These are phyloP conservation scores for Russula griseocarnosa DNA, from an alignment of 768 basidiomycete genomes.

Conservation along the genomic window DNA sequence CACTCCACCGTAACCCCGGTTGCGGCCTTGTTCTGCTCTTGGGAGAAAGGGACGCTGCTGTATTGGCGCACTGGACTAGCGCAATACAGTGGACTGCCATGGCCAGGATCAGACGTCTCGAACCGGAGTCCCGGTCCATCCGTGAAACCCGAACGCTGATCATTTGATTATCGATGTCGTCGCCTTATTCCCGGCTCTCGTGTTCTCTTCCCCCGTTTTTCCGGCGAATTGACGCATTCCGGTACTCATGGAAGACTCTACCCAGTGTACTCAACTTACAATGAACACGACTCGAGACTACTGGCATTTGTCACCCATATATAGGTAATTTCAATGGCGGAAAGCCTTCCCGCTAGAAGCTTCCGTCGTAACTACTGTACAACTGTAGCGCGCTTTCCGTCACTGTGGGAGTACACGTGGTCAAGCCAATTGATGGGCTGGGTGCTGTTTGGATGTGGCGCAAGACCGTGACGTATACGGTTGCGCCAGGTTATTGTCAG, in stretches of 20 bases:
- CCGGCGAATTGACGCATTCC: too few relatives aligned
- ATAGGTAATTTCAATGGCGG: not conserved
- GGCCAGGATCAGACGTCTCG: not conserved
- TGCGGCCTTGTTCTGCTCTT: too few relatives aligned
- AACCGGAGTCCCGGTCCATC: constrained; percentile 8
- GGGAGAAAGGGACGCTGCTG: not conserved
- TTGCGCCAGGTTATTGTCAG: not conserved
- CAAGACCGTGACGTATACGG: too few relatives aligned
- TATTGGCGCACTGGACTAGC: not conserved
- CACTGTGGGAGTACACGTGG: not conserved
- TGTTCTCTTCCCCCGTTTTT: not conserved
- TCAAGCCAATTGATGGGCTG: not conserved
- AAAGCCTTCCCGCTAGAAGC: not conserved
- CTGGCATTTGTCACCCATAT: not conserved
- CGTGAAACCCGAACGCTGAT: constrained; percentile 2
- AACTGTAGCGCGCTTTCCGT: not conserved
- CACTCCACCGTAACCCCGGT: not conserved
- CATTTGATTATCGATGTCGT: not conserved
- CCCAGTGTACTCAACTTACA: too few relatives aligned
- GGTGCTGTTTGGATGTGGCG: constrained; percentile 2
- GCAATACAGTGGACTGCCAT: not conserved
- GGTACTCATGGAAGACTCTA: not conserved
- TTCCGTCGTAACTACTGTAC: not conserved
- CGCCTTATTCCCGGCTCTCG: constrained; percentile 6
- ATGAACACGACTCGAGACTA: not conserved